Percentiles rank a stretch among this genome's conserved stretches.
phyloP scores from a whole-genome alignment of 169 alveolate genomes.

The Plasmodium chabaudi region DNA sequence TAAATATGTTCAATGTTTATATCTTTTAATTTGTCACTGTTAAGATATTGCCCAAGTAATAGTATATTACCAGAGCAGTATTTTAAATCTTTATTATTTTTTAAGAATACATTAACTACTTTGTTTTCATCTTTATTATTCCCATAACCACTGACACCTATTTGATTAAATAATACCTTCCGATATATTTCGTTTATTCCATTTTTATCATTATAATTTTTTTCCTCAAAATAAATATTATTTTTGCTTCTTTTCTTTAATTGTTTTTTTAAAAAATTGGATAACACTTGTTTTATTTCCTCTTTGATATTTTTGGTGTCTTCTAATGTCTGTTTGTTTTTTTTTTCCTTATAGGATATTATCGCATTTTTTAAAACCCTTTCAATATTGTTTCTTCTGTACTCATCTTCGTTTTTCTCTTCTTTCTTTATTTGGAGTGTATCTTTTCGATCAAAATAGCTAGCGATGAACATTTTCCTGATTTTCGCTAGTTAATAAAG shows the following conservation, averaged over 20 bases:
- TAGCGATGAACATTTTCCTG: conserved; percentile 27
- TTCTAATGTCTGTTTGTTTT: not conserved
- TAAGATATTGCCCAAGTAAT: conserved; percentile 3
- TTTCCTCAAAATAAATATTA: not conserved
- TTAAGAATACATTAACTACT: conserved; percentile 1
- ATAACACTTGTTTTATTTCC: conserved; percentile 30
- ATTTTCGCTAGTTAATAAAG: no score
- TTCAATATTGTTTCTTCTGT: conserved; percentile 16
- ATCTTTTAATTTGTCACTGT: conserved; percentile 19
- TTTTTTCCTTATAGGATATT: conserved; percentile 25
- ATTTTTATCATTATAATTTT: not conserved
- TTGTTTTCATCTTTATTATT: conserved; percentile 15
- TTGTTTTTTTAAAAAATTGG: conserved; percentile 22
- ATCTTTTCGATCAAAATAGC: conserved; percentile 30
- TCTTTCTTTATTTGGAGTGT: conserved; percentile 9
- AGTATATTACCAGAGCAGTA: conserved; percentile 22
- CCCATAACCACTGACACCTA: no score
- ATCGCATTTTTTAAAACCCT: conserved; percentile 23
- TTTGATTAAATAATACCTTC: no score
- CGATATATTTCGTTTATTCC: not conserved
- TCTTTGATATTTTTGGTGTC: conserved; percentile 15
- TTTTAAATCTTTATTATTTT: conserved; percentile 30
- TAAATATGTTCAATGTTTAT: conserved; percentile 20
- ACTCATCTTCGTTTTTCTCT: conserved; percentile 8
- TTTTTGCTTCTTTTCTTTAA: conserved; percentile 17